Percentiles rank a stretch among this genome's conserved stretches.
Conservation (phyloP, 139 green algal genomes). For the Chlamydomonas sp. region DNA sequence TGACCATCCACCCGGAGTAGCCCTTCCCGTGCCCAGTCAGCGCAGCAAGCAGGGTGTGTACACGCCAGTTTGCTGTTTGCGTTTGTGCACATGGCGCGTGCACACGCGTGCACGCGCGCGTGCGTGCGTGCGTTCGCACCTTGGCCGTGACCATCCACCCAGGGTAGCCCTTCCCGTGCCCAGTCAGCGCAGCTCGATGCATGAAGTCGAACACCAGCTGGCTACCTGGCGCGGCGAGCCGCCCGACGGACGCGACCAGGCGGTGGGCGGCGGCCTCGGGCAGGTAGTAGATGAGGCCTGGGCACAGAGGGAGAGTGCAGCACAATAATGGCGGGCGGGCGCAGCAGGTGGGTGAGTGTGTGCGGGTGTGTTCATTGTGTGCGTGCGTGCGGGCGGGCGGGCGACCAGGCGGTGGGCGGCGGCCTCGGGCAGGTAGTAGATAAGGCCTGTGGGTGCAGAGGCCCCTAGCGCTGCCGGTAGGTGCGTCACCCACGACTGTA, state of each 20-base stretch:
- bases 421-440: slow-evolving; percentile 55
- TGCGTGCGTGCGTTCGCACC: too few relatives aligned
- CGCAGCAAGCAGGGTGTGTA: too few relatives aligned
- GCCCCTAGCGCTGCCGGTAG: not conserved
- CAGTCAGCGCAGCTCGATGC: slow-evolving; percentile 27
- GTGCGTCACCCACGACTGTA: too few relatives aligned
- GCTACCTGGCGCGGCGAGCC: slow-evolving; percentile 9
- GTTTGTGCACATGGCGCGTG: too few relatives aligned
- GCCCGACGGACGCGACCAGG: slow-evolving; percentile 14
- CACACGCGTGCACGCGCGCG: too few relatives aligned
- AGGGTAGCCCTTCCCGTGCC: slow-evolving; percentile 13
- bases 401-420: slow-evolving; percentile 19
- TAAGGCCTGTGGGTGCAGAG: slow-evolving; percentile 23
- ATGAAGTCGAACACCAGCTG: slow-evolving; percentile 64
- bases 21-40: slow-evolving; percentile 19
- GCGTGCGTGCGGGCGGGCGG: not conserved
- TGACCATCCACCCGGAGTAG: not conserved
- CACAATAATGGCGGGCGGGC: too few relatives aligned
- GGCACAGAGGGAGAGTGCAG: not conserved
- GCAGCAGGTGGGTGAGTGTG: not conserved
- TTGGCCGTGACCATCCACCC: not conserved
- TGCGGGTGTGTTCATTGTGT: not conserved
- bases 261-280: slow-evolving; percentile 14
- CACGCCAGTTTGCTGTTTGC: too few relatives aligned
- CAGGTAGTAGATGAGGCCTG: slow-evolving; percentile 63